Base-by-base conservation (phyloP, 768 basidiomycete genomes). In the Lactarius psammicola region DNA sequence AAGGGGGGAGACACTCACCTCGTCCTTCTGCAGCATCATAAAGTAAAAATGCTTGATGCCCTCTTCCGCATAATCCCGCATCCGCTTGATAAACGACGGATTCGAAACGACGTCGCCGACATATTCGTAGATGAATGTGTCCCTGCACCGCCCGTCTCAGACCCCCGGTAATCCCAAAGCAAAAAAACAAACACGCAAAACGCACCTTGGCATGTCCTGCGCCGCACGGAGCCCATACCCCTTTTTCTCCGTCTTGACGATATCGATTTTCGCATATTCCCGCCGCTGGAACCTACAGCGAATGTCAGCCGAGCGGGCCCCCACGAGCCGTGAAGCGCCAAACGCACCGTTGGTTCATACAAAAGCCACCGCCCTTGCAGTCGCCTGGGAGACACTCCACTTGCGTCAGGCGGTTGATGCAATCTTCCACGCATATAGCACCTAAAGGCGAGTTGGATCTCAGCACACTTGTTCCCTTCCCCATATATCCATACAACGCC, bases 21-120 rank as follows among this genome's bases (percentile, higher is more conserved):
- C 95, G 70, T 96, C 95, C 74, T 92, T 94, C 78, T 99, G 97
- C 64, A 99, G 77, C 91, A 96, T 95, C 97, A 98, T 99, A 75
- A 99, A 99, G 79, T 98, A 99, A 72, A 98, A 99, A 76, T 98
- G 97, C 60, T 85, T 82, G 69, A 98, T 94, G 20, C 96, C 96
- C 74, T 97, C 93, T 51, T 88, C 85, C 2, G 86, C 95, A 74
- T 99, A 99, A 10, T 89, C 88, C 44, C 90, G 85, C 94, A 99
- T 98, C 34, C 96, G 87, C 75, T 92, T 94, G 77, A 90, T 85
- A 75, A 99, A 97, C 18, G 90, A 88, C 13, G 80, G 78, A 40
- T 93, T 90, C 64, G 85, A 89, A 70, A 99, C 92, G 26, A 99
- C 94, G 68, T 99, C 97, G 36, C 97, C 97, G 38, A 98, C 87